A percentile compares a stretch with the other conserved stretches of the same genome.
These are phyloP conservation scores for Ustilago tritici DNA, from an alignment of 1,284 basidiomycete genomes.

Conservation along the genomic window DNA sequence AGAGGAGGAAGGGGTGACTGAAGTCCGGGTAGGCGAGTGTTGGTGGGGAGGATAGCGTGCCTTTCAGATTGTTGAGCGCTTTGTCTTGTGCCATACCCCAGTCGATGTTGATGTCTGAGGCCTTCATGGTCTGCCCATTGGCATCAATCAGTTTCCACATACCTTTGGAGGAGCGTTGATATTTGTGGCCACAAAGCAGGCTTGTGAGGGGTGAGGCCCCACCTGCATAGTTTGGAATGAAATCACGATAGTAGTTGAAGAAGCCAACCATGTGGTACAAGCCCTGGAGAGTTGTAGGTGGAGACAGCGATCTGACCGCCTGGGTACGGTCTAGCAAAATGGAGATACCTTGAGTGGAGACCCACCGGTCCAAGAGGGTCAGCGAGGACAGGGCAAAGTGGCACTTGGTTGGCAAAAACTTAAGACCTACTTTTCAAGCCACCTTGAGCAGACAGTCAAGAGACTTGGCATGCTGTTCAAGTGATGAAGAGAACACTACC, in stretches of 20 bases:
- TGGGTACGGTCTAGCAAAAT: background rate
- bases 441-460: background rate
- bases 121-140: background rate
- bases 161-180: background rate
- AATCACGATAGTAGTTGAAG: slow-evolving; percentile 17
- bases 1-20: background rate
- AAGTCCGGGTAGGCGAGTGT: background rate
- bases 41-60: background rate
- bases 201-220: slow-evolving; percentile 1
- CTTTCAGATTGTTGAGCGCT: background rate
- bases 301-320: background rate
- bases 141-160: slow-evolving; percentile 3
- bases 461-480: background rate
- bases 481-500: background rate
- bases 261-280: slow-evolving; percentile 15
- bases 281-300: background rate
- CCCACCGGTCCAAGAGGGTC: background rate
- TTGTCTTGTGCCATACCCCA: background rate
- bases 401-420: slow-evolving; percentile 5
- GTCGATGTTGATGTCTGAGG: background rate
- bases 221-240: slow-evolving; percentile 11
- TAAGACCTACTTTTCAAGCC: background rate
- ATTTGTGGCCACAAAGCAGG: background rate
- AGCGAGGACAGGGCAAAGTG: slow-evolving; percentile 3
- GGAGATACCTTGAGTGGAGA: background rate